Percentiles rank a stretch among this genome's conserved stretches.
Evolutionary conservation across 2,329 filamentous ascomycete species (phyloP).

Genomic region (Fusarium mangiferae): DNA sequence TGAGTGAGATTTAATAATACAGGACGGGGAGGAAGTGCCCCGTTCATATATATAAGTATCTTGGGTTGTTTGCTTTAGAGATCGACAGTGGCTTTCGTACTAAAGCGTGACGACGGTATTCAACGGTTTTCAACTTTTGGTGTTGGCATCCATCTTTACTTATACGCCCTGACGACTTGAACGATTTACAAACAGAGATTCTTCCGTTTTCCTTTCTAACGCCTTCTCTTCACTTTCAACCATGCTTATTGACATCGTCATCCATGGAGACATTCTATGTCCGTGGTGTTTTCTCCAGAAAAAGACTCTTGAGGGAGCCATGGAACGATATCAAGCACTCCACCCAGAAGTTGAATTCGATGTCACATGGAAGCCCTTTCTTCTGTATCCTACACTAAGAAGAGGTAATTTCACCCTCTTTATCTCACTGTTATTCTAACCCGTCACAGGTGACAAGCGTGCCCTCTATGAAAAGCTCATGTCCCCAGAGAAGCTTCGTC

Average conservation of each 20-base stretch:
- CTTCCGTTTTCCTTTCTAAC: background rate
- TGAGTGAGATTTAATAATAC: background rate
- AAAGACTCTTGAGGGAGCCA: constrained; percentile 58
- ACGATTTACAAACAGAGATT: background rate
- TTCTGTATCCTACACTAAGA: constrained; percentile 53
- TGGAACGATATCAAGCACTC: constrained; percentile 51
- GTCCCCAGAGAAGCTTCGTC: constrained; percentile 41
- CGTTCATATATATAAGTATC: constrained; percentile 12
- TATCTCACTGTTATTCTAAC: background rate
- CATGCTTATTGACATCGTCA: constrained; percentile 51
- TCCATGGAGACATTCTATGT: constrained; percentile 62
- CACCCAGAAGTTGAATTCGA: constrained; percentile 59
- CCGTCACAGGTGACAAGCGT: constrained; percentile 47
- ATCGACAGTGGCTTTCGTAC: constrained; percentile 4
- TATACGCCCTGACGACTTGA: background rate
- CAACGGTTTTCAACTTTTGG: background rate
- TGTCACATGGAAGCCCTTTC: constrained; percentile 59
- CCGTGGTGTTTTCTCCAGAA: constrained; percentile 64
- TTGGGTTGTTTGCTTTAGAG: background rate
- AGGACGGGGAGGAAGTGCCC: background rate
- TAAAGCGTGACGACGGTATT: background rate
- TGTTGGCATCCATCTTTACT: background rate
- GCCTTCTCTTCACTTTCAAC: background rate
- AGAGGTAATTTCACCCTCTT: constrained; percentile 32
- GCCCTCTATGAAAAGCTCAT: constrained; percentile 50